Conservation (phyloP, 2,329 filamentous ascomycete species). For the Colletotrichum sp. region DNA sequence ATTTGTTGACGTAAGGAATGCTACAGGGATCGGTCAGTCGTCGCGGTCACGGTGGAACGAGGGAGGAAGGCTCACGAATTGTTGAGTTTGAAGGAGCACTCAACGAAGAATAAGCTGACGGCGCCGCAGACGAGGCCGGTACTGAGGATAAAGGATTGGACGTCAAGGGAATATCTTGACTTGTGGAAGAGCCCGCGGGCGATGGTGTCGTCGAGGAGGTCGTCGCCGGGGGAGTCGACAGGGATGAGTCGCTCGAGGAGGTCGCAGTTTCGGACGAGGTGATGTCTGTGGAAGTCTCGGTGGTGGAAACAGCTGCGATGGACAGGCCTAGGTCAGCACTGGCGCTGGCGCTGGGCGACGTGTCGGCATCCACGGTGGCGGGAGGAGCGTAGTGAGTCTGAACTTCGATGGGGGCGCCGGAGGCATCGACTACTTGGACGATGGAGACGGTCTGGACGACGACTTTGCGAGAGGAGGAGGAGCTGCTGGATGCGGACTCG, state of each 20-base stretch:
- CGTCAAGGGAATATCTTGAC: constrained; percentile 27
- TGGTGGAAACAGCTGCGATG: not conserved
- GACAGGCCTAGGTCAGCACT: constrained; percentile 9
- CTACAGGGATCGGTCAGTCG: not conserved
- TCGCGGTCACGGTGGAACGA: not conserved
- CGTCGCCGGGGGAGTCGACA: constrained; percentile 21
- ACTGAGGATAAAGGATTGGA: constrained; percentile 32
- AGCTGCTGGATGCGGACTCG: constrained; percentile 17
- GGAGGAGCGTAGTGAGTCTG: constrained; percentile 46
- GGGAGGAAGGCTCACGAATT: constrained; percentile 21
- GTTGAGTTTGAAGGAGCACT: constrained; percentile 27
- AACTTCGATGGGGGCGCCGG: constrained; percentile 48
- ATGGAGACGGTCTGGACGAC: constrained; percentile 62
- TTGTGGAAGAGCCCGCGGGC: constrained; percentile 24
- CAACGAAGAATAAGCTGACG: constrained; percentile 17
- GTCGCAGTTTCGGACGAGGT: not conserved
- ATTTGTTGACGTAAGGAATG: constrained; percentile 19
- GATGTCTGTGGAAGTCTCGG: not conserved
- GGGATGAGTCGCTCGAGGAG: not conserved
- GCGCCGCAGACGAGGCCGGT: constrained; percentile 1
- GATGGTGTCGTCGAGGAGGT: constrained; percentile 27
- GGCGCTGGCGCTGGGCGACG: constrained; percentile 10
- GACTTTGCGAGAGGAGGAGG: constrained; percentile 32
- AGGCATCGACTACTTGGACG: constrained; percentile 55
- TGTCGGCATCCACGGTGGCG: constrained; percentile 38